Base-by-base conservation (phyloP, 2,329 filamentous ascomycete species). In the Berkeleyomyces rouxiae region DNA sequence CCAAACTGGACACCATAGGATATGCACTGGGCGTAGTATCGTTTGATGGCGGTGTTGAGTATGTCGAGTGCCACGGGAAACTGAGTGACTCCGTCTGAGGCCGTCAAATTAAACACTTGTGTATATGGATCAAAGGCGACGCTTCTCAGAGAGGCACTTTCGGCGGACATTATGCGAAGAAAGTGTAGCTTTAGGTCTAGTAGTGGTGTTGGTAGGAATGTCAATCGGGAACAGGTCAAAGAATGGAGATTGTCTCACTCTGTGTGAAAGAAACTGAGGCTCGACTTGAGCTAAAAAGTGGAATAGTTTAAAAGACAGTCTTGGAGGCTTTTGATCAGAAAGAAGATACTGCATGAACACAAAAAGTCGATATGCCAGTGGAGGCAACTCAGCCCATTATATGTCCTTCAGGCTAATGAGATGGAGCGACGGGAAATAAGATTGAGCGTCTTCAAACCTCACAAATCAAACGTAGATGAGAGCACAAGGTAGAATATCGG, bases 1-100 rank as follows among this genome's bases (percentile, higher is more conserved):
- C 88, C 88, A 60, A 90, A 77, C 70, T 92, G 87, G 16, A 79
- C 74, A 61, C 81, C 84, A 70, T 85, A 88, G 72, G 84, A 85
- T 75, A 88, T 82, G 70, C 70, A 70, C 36, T 74, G 70, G 67
- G 70, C 73, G 66, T 71, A 65, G 47, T 71, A 69, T 39, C 70
- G 69, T 33, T 68, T 66, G 65, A 71, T 72, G 59, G 70, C 67
- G 33, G 58, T 46, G 66, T 77, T 71, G 57, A 78, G 39, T 16
- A 36, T n/a, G 13, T 44, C 23, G 3, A 62, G n/a, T 9, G 51
- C n/a, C 3, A 62, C 33, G 1, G 49, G 33, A 11, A 57, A 46
- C 7, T 23, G 23, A 11, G 60, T 57, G 7, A 62, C 49, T 3
- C 49, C 49, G 7, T 62, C 47, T 4, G 49, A 31, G 7, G 31